Base-by-base conservation (phyloP, 805 yeast genomes). In the Brettanomyces nanus region DNA sequence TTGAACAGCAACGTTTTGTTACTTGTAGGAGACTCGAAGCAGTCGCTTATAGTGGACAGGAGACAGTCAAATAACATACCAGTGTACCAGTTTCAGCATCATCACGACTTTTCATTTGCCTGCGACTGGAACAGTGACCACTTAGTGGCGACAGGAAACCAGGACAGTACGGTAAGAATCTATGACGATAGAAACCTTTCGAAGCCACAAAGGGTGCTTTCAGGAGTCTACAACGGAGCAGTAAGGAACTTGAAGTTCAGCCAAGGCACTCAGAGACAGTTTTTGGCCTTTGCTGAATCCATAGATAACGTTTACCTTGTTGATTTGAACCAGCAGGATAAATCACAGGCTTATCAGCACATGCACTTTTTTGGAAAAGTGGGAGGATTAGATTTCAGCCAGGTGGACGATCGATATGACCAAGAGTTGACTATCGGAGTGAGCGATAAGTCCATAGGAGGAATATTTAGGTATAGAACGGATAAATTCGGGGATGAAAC, bases 311-410 rank as follows among this genome's bases (percentile, higher is more conserved):
- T 71, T 5, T 77, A 78, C 10, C 45, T 77, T 2, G 47, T 75
- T 9, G 66, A 66, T 40, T 45, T 70, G 39, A 28, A 44, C 13
- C 26, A 37, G 5, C 17, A 20, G 13, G 6, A 15, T 6, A n/a
- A 7, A 7, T 20, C 33, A n/a, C 20, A 14, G 18, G 32, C 37
- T 11, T 53, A 49, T 40, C 82, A 77, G 49, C 59, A 67, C 4
- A 63, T 77, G 21, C 71, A 72, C 29, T 65, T 72, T 42, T 67
- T 75, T 47, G 84, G 84, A 0, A 75, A 75, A 43, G 66, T 78
- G 39, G 65, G 73, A 1, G 84, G 83, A 4, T 60, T 75, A 34
- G 67, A 66, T 32, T 71, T 75, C 45, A 59, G 64, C 13, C 30
- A 35, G 11, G 53, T 58, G 5, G 72, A 67, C 13, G 54, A 58